A percentile compares a stretch with the other conserved stretches of the same genome.
These are phyloP conservation scores for Gastrodia elata DNA, from an alignment of 106 monocot genomes.

Conservation along the genomic window DNA sequence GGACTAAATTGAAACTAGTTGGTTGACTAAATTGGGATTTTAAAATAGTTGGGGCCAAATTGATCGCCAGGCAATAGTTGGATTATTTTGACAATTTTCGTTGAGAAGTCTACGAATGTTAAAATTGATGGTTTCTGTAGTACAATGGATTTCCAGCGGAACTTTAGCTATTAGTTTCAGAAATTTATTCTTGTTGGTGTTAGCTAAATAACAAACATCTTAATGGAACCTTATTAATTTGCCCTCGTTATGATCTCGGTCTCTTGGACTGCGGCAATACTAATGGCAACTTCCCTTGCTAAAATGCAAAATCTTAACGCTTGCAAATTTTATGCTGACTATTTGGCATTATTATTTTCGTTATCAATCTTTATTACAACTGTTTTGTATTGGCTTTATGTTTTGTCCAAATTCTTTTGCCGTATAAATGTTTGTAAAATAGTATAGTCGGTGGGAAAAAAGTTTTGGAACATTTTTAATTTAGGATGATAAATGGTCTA, in stretches of 20 bases:
- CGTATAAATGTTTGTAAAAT: too few relatives aligned
- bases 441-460: too few relatives aligned
- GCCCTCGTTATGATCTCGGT: background rate
- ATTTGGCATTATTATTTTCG: too few relatives aligned
- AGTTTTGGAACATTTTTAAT: too few relatives aligned
- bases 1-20: too few relatives aligned
- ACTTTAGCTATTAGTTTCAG: background rate
- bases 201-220: slow-evolving; percentile 1
- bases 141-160: background rate
- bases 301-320: background rate
- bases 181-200: background rate
- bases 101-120: background rate
- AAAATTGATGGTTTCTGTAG: background rate
- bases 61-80: too few relatives aligned
- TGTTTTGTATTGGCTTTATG: too few relatives aligned
- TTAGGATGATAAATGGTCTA: too few relatives aligned
- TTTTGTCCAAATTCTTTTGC: too few relatives aligned
- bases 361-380: too few relatives aligned
- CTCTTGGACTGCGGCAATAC: background rate
- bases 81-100: background rate
- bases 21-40: too few relatives aligned
- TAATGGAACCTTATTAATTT: background rate
- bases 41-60: too few relatives aligned
- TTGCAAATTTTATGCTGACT: background rate
- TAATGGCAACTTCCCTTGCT: background rate